Evolutionary conservation across 2,329 filamentous ascomycete genomes (phyloP).

Genomic region (Penicillium digitatum): DNA sequence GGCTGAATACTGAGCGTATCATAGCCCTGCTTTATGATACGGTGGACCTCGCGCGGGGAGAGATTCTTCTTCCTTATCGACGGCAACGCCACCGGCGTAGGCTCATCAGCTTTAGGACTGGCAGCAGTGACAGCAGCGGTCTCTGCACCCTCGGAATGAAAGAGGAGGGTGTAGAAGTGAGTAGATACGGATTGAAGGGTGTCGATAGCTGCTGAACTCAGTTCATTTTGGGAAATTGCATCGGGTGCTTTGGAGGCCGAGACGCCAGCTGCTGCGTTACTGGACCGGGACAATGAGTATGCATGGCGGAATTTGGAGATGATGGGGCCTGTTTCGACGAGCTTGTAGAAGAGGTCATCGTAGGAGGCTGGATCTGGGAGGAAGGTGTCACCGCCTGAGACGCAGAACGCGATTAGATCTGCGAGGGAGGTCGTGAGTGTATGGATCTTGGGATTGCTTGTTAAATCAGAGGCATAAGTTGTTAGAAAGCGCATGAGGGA

Average conservation of each 20-base stretch:
- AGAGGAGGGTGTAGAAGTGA: conserved; percentile 81
- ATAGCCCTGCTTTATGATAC: conserved; percentile 93
- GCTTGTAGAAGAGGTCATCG: conserved; percentile 97
- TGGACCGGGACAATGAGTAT: conserved; percentile 36
- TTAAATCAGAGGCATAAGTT: conserved; percentile 76
- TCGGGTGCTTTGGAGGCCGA: conserved; percentile 16
- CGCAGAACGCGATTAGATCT: conserved; percentile 75
- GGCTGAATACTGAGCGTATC: conserved; percentile 90
- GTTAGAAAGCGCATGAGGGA: conserved; percentile 86
- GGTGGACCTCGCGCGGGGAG: conserved; percentile 77
- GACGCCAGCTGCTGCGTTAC: conserved; percentile 42
- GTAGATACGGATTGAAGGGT: conserved; percentile 72
- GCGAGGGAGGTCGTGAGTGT: conserved; percentile 72
- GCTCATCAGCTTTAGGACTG: conserved; percentile 22
- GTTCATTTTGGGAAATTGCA: conserved; percentile 18
- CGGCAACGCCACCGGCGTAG: conserved; percentile 28
- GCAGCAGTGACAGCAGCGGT: conserved; percentile 7
- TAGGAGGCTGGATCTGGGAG: conserved; percentile 82
- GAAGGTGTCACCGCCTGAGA: conserved; percentile 86
- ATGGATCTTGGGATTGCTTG: conserved; percentile 63
- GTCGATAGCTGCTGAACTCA: conserved; percentile 66
- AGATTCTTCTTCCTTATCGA: conserved; percentile 58
- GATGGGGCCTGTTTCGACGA: conserved; percentile 84
- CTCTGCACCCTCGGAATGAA: conserved; percentile 47
- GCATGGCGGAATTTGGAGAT: conserved; percentile 76